phyloP scores from a whole-genome alignment of 148 eudicot species.

The Salicornia ramosissima region DNA sequence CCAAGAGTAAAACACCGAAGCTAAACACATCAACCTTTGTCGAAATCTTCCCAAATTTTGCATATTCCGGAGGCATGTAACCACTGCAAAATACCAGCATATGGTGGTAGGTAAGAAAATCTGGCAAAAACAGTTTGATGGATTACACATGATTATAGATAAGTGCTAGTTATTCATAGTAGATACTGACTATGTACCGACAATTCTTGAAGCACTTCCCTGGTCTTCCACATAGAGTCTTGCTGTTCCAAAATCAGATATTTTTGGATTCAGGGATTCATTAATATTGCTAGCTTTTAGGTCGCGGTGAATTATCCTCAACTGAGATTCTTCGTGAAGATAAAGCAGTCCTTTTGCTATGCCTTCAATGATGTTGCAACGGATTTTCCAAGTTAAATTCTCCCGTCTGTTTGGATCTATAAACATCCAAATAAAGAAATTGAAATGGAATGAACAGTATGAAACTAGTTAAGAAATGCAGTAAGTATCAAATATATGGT shows the following conservation, averaged over 20 bases:
- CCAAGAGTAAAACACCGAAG: conserved; percentile 48
- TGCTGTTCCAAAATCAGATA: conserved; percentile 37
- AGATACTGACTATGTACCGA: conserved; percentile 37
- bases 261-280: conserved; percentile 31
- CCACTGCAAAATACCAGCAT: conserved; percentile 33
- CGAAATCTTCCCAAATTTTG: conserved; percentile 35
- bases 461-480: neutral
- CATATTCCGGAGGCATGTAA: conserved; percentile 59
- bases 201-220: conserved; percentile 24
- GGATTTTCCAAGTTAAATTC: conserved; percentile 29
- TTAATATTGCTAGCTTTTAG: conserved; percentile 34
- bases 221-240: conserved; percentile 28
- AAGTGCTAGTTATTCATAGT: neutral
- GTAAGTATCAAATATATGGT: neutral
- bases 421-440: neutral
- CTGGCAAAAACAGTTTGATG: neutral
- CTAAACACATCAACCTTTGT: conserved; percentile 52
- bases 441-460: neutral
- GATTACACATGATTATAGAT: too few relatives aligned
- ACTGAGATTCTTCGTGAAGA: conserved; percentile 35
- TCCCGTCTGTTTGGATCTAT: conserved; percentile 22
- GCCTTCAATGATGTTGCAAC: conserved; percentile 38
- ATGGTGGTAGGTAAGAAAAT: neutral
- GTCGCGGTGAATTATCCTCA: conserved; percentile 35
- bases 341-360: conserved; percentile 41